Evolutionary conservation across 2,329 filamentous ascomycete genomes (phyloP), one percentile per base, ranked within the genome.

Genomic region (Pseudocercospora ulei): DNA sequence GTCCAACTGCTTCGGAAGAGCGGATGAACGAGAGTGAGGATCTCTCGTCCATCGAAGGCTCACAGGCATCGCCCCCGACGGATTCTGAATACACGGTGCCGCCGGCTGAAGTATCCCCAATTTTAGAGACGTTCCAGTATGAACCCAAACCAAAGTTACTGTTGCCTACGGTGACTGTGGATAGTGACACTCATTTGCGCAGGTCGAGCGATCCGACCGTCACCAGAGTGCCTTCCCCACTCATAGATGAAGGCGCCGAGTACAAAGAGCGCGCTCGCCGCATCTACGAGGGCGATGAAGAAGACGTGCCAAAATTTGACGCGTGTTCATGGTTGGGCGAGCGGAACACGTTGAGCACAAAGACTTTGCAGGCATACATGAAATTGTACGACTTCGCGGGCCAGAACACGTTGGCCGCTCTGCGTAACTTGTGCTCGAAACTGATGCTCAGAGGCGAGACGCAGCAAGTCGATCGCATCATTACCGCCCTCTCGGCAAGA

Each of bases 391-490:
- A 95, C 57, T 96, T 90, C 66, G 68, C 74, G 5, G 80, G 80
- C 52, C 71, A 82, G 55, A 93, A 83, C 59, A 80, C 96, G 31
- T 70, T 96, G 9, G 70, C 72, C 23, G 77, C 83, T 5, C 69
- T 96, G 47, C 78, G 90, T 16, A 75, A 79, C 43, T 71, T 98
- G 16, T 98, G 90, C 60, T 75, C 75, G 37, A 80, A 83, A 19
- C 69, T 96, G 14, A 71, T 90, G 3, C 70, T 98, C 41, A 82
- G 83, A 50, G 90, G 83, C 25, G 90, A 98, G 64, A 93, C 87
- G 2, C 90, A 98, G 62, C 88, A 98, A 61, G 84, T 98, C 12
- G 90, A 98, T 59, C 81, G 90, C 20, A 88, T 98, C 43, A 66
- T 98, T 47, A 83, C 92, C 54, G 80, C 82, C 12, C 88, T 96